Evolutionary conservation across 2,329 filamentous ascomycete species (phyloP), one percentile per base, ranked within the genome.

Genomic region (Aspergillus neoniger): DNA sequence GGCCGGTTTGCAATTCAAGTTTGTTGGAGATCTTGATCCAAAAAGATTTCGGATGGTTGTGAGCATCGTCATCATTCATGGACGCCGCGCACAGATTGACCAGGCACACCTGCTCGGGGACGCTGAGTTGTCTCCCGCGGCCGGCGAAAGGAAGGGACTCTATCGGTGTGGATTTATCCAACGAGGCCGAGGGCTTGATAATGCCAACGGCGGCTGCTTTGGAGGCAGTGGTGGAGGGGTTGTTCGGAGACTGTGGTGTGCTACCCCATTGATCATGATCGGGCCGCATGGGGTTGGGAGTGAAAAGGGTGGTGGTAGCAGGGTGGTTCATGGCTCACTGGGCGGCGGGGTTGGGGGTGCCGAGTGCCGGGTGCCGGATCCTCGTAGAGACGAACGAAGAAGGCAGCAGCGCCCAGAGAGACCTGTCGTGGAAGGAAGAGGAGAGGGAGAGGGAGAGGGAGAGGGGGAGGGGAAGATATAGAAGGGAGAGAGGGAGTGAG

Each of bases 1-100:
- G 69, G 32, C 64, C 64, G 12, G 66, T 67, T 41, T 51, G 25
- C 28, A 49, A 38, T 12, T 61, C 54, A 3, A 72, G 60, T 2
- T 53, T 25, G 5, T 52, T 38, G 5, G 70, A 63, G 6, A 72
- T 63, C 3, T 49, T 43, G 15, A 65, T 43, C 70, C 70, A 72
- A 39, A 70, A 70, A 15, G 59, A 41, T 25, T 69, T 71, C 1
- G 61, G 58, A 14, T 65, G 55, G 19, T 53, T 48, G 14, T 60
- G 57, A 4, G 60, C 59, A 14, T 67, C 58, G 44, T 60, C 63
- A 17, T 62, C 57, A 3, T n/a, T 36, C 65, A 65, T 65, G 48
- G 59, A 58, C 43, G 25, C 54, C 28, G 50, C 63, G 60, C 58
- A 69, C n/a, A 67, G 30, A 10, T 60, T 58, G 39, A 69, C 59